Evolutionary conservation across 805 yeast species (phyloP), one percentile per base, ranked within the genome.

Genomic region (Candida oleophila): DNA sequence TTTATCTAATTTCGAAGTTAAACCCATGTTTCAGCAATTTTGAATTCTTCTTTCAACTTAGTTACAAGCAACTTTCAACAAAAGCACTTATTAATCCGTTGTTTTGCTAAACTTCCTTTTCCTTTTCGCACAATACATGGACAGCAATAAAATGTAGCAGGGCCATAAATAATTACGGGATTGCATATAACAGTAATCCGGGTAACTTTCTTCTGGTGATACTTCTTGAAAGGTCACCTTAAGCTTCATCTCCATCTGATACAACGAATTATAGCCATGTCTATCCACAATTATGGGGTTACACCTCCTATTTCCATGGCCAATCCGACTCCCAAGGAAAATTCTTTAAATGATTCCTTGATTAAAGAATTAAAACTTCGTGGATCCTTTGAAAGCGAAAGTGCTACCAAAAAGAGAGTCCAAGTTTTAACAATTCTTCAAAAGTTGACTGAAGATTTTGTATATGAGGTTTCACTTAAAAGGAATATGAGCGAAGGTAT

Each of bases 401-500:
- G 73, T 12, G 97, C 88, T 44, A 88, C 97, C 0, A 81, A 77
- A 53, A 87, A 84, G 59, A 77, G 99, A 60, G 87, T 82, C 2
- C 82, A 85, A 51, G 92, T 89, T 8, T 74, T 94, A 35, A 74
- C 77, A 42, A 71, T 77, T 4, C 65, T 94, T 51, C 98, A 94
- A 62, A 76, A 80, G 51, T 59, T 94, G 56, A 80, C 87, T 0
- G 80, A 85, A 56, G 88, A 85, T 52, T 92, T 92, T 67, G 99
- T 94, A 1, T 87, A 81, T 57, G 78, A 69, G 12, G 97, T 90
- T 7, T 85, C 95, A 2, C 76, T 80, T 52, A 80, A 76, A 50
- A 90, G 87, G 60, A 91, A 92, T 60, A 90, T 94, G 97, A 82
- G 90, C 32, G 98, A 94, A 50, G 97, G 97, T 2, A 90, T 94